These are phyloP conservation scores for Madurella mycetomatis DNA, from an alignment of 2,329 filamentous ascomycete species.

Conservation along the genomic window DNA sequence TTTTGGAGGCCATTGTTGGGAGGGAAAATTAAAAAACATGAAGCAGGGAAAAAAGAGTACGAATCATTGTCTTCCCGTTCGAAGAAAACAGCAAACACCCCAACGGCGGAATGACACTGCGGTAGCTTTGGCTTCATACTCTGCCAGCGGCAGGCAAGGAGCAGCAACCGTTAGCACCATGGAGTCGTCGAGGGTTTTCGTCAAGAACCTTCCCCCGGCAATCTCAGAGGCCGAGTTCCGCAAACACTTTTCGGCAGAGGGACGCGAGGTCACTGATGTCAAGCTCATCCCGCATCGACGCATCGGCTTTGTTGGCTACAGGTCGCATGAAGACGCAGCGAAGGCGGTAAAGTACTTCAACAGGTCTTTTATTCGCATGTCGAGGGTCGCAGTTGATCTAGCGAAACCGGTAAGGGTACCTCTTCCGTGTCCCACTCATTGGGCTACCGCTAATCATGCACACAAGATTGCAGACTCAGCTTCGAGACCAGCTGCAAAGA, in stretches of 20 bases:
- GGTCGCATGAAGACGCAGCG: constrained; percentile 71
- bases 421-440: neutral
- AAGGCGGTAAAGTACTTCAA: constrained; percentile 93
- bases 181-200: constrained; percentile 65
- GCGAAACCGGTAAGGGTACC: constrained; percentile 66
- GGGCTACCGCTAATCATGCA: constrained; percentile 17
- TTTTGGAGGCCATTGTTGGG: constrained; percentile 8
- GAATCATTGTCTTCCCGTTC: neutral
- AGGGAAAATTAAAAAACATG: neutral
- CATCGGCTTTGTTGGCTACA: constrained; percentile 95
- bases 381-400: constrained; percentile 83
- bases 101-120: constrained; percentile 18
- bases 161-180: constrained; percentile 28
- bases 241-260: constrained; percentile 76
- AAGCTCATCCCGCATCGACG: constrained; percentile 85
- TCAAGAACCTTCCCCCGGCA: constrained; percentile 80
- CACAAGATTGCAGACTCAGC: constrained; percentile 26
- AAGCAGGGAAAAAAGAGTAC: neutral
- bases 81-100: neutral
- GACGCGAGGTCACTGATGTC: constrained; percentile 77
- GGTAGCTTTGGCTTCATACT: constrained; percentile 18
- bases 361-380: constrained; percentile 92
- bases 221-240: constrained; percentile 81
- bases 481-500: constrained; percentile 14
- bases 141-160: constrained; percentile 21